A percentile compares a stretch with the other conserved stretches of the same genome.
Conservation (phyloP, 495 filamentous ascomycete species). For the Aspergillus kassunensis region DNA sequence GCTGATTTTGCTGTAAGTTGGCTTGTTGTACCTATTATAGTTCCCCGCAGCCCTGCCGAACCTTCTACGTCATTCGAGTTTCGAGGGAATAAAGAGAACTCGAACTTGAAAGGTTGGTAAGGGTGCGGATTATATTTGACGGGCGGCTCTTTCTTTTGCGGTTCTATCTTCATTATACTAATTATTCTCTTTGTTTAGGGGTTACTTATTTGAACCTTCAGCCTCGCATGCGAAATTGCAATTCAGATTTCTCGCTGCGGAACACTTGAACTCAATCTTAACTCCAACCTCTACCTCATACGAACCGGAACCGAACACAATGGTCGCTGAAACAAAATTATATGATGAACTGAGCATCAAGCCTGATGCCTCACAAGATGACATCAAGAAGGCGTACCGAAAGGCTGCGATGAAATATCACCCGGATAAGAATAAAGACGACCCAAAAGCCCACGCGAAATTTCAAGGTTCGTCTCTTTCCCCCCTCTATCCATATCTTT, state of each 20-base stretch:
- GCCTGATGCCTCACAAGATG: slow-evolving; percentile 77
- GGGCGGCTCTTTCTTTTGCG: background rate
- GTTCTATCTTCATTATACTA: no score
- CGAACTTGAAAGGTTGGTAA: no score
- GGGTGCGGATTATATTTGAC: slow-evolving; percentile 9
- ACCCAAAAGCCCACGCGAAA: slow-evolving; percentile 75
- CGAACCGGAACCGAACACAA: no score
- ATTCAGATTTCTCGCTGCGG: no score
- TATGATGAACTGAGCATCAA: slow-evolving; percentile 76
- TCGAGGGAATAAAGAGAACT: no score
- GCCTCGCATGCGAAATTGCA: background rate
- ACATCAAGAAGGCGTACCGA: slow-evolving; percentile 97
- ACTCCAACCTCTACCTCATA: no score
- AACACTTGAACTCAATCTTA: no score
- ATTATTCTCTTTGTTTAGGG: slow-evolving; percentile 10
- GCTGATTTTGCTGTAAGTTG: background rate
- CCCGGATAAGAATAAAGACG: slow-evolving; percentile 96
- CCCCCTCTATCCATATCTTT: background rate
- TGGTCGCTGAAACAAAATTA: slow-evolving; percentile 85
- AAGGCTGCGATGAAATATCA: slow-evolving; percentile 90
- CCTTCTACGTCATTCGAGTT: slow-evolving; percentile 43
- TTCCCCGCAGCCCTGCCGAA: slow-evolving; percentile 18
- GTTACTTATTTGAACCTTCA: no score
- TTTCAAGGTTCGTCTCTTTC: slow-evolving; percentile 61
- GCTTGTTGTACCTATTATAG: slow-evolving; percentile 1